Evolutionary conservation across 805 yeast species (phyloP).

Genomic region (Priceomyces melissophilus): DNA sequence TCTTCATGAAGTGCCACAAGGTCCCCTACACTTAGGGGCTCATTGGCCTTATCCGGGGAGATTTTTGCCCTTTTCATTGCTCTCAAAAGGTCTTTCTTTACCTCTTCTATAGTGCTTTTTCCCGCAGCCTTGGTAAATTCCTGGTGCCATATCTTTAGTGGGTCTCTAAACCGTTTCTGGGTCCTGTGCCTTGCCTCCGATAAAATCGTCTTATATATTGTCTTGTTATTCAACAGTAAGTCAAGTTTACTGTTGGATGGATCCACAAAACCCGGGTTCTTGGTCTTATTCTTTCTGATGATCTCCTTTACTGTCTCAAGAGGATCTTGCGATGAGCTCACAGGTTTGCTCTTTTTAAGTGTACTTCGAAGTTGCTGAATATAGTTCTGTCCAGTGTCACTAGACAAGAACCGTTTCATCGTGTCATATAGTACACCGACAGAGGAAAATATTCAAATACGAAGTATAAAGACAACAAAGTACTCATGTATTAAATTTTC

Average conservation of each 20-base stretch:
- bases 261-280: slow-evolving; percentile 11
- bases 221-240: slow-evolving; percentile 15
- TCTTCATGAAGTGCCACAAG: slow-evolving; percentile 51
- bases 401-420: no score
- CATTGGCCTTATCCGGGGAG: slow-evolving; percentile 11
- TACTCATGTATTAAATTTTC: not conserved
- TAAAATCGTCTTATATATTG: slow-evolving; percentile 16
- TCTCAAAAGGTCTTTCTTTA: slow-evolving; percentile 1
- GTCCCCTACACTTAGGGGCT: slow-evolving; percentile 53
- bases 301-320: slow-evolving; percentile 2
- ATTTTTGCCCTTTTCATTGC: slow-evolving; percentile 14
- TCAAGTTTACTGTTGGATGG: slow-evolving; percentile 22
- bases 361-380: not conserved
- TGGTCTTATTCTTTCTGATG: slow-evolving; percentile 3
- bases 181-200: slow-evolving; percentile 16
- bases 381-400: no score
- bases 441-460: no score
- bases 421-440: no score
- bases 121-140: slow-evolving; percentile 3
- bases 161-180: slow-evolving; percentile 13
- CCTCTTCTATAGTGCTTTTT: not conserved
- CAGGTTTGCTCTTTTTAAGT: not conserved
- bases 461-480: not conserved
- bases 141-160: slow-evolving; percentile 20
- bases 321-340: slow-evolving; percentile 1